Base-by-base conservation (phyloP, 352 stramenopile species). In the Blastocystis sp. region DNA sequence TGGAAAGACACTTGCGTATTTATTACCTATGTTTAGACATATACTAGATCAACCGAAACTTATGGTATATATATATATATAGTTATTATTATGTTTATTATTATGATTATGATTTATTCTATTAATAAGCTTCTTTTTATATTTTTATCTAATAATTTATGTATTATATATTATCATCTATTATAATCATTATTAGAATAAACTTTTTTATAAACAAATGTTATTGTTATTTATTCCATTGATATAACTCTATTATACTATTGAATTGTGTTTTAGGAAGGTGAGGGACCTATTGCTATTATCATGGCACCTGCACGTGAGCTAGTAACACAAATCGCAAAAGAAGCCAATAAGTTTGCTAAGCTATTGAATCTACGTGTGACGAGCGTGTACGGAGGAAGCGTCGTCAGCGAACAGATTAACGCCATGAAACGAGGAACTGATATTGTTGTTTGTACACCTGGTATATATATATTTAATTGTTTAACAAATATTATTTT, bases 261-360 rank as follows among this genome's bases (percentile, higher is more conserved):
- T 13, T 13, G 34, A 13, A 33, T 47, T 33, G 34, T 33, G 13
- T 34, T 84, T 30, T 73, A 86, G 62, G 87, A 95, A 73, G 86
- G 80, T 16, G 86, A 94, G 67, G 91, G 91, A 16, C 92, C 92
- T 0, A 94, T 98, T 67, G 91, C 82, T 35, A 73, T 99, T 1
- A 83, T 98, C 52, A 82, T 99, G 70, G 90, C 90, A 3, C 92
- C 91, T 16, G 87, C 91, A 1, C 81, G 91, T 45, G 92, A 99
- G 65, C 74, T 99, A 1, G 90, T 88, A 2, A 81, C 93, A 66
- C 92, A 99, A 67, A 97, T 98, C 54, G 91, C 95, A 66, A 55
- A 84, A 0, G 91, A 96, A 52, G 48, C 73, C 31, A 83, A 78
- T 41, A 83, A 80, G 52, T 95, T 98, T 58, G 80, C 81, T 0